Evolutionary conservation across 805 yeast genomes (phyloP).

Genomic region (Priceomyces fermenticarens): DNA sequence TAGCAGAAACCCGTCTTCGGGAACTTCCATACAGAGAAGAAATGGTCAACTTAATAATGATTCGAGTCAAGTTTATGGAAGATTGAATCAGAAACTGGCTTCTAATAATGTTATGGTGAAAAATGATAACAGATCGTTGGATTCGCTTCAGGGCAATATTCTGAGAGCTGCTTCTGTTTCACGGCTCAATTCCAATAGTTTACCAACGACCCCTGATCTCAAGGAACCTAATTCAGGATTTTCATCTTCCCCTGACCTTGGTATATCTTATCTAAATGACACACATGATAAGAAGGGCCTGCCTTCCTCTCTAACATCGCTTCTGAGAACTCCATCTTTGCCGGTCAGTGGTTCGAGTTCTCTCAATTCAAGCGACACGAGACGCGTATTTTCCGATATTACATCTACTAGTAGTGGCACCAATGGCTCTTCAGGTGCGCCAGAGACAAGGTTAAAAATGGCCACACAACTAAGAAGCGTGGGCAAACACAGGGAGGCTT

Average conservation of each 20-base stretch:
- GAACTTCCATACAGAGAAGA: background rate
- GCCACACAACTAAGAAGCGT: constrained; percentile 51
- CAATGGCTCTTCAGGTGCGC: constrained; percentile 8
- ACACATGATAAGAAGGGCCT: background rate
- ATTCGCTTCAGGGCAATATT: constrained; percentile 23
- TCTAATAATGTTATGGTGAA: constrained; percentile 7
- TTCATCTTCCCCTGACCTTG: background rate
- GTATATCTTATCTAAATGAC: background rate
- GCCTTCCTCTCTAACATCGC: constrained; percentile 1
- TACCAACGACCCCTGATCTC: background rate
- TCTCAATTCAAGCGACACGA: constrained; percentile 1
- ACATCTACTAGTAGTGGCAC: constrained; percentile 1
- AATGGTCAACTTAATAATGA: background rate
- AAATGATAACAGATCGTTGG: constrained; percentile 20
- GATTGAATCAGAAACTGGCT: too few species aligned
- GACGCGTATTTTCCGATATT: constrained; percentile 11
- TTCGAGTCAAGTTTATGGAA: too few species aligned
- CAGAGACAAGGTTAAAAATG: constrained; percentile 35
- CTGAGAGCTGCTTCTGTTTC: constrained; percentile 1
- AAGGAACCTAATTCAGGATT: background rate
- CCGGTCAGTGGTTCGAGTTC: constrained; percentile 4
- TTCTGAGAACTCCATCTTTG: constrained; percentile 8
- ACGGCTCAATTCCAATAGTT: background rate
- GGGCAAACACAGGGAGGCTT: constrained; percentile 65
- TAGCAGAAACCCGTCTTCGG: background rate